Conservation (phyloP, 345 rosid species). For the Salix koriyanagi region DNA sequence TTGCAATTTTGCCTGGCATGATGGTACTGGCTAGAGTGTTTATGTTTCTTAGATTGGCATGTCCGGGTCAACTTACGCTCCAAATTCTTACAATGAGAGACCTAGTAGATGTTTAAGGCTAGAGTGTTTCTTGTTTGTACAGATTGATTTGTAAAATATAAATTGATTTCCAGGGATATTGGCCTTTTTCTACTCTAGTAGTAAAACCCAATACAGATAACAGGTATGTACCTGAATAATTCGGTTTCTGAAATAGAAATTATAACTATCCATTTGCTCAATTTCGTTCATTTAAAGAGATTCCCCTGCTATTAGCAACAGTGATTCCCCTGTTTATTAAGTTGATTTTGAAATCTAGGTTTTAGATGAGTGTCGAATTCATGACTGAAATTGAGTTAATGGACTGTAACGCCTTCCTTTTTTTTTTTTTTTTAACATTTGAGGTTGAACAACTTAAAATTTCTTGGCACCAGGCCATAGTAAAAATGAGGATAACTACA, state of each 20-base stretch:
- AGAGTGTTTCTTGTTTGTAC: constrained; percentile 12
- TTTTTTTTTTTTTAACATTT: no score
- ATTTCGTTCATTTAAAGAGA: background rate
- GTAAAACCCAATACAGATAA: background rate
- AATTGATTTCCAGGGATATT: constrained; percentile 11
- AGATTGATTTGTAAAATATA: constrained; percentile 11
- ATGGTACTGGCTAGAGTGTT: background rate
- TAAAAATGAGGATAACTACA: no score
- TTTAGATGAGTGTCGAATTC: no score
- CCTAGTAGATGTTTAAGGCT: no score
- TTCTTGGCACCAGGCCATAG: no score
- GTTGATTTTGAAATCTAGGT: no score
- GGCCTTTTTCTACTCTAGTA: background rate
- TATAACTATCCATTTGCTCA: background rate
- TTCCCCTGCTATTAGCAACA: background rate
- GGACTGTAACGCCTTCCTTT: no score
- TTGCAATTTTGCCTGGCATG: constrained; percentile 4
- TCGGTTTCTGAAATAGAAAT: background rate
- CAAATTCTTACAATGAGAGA: no score
- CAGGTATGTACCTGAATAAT: background rate
- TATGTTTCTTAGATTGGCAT: background rate
- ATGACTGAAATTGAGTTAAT: no score
- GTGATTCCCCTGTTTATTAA: no score
- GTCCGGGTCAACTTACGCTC: no score
- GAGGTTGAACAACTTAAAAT: no score